Conservation (phyloP, 805 yeast species). For the Diddensiella caesifluorescens region DNA sequence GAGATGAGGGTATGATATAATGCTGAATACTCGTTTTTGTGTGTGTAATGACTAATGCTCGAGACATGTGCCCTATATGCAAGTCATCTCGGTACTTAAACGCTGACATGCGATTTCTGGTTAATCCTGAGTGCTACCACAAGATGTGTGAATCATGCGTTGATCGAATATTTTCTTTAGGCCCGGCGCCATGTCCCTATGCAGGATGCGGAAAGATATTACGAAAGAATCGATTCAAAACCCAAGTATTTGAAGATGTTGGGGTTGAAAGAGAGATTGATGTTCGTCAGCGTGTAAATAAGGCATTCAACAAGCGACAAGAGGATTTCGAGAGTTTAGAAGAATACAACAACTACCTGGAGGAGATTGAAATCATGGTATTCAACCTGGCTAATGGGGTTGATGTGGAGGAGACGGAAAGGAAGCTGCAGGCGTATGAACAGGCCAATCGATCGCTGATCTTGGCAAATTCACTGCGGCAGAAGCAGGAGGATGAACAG, state of each 20-base stretch:
- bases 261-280: slow-evolving; percentile 89
- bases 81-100: slow-evolving; percentile 90
- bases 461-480: slow-evolving; percentile 66
- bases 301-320: slow-evolving; percentile 73
- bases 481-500: slow-evolving; percentile 63
- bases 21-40: not conserved
- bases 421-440: slow-evolving; percentile 59
- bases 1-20: slow-evolving; percentile 19
- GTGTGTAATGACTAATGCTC: not conserved
- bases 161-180: slow-evolving; percentile 86
- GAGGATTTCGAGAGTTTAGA: slow-evolving; percentile 60
- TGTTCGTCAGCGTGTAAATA: slow-evolving; percentile 69
- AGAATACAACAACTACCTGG: slow-evolving; percentile 73
- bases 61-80: slow-evolving; percentile 94
- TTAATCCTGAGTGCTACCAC: slow-evolving; percentile 97
- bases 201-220: slow-evolving; percentile 82
- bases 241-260: slow-evolving; percentile 89
- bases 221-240: slow-evolving; percentile 83
- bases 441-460: slow-evolving; percentile 69
- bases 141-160: slow-evolving; percentile 95
- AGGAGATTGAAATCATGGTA: slow-evolving; percentile 73
- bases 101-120: slow-evolving; percentile 86
- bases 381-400: slow-evolving; percentile 68
- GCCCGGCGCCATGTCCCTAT: slow-evolving; percentile 97
- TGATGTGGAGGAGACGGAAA: slow-evolving; percentile 62